phyloP scores from a whole-genome alignment of 2,329 filamentous ascomycete genomes.

The Ceratocystis diversiconidia region DNA sequence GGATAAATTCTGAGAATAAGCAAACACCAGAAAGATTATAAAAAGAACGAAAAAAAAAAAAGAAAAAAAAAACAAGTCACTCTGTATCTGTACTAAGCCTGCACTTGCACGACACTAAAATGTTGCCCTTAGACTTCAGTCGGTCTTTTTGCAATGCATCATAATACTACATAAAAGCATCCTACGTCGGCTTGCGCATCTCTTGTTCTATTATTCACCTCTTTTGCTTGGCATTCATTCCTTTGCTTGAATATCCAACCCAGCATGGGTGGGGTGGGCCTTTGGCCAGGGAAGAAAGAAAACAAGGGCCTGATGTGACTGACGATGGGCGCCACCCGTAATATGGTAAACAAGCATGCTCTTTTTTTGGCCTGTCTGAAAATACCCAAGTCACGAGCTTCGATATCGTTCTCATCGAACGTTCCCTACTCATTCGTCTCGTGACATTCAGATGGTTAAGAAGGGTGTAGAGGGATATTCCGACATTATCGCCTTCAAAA shows the following conservation, averaged over 20 bases:
- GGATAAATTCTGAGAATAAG: too few species aligned
- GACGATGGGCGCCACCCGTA: not conserved
- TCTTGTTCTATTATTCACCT: conserved; percentile 3
- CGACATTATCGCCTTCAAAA: not conserved
- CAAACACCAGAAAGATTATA: not conserved
- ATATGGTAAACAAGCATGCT: not conserved
- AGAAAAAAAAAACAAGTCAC: not conserved
- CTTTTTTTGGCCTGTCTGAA: not conserved
- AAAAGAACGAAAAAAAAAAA: not conserved
- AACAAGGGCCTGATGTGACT: not conserved
- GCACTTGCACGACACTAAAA: not conserved
- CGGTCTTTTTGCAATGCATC: conserved; percentile 1
- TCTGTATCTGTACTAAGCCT: not conserved
- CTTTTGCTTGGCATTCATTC: not conserved
- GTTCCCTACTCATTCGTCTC: not conserved
- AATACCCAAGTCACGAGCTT: not conserved
- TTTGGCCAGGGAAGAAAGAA: not conserved
- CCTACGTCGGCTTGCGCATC: not conserved
- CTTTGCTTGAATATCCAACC: not conserved
- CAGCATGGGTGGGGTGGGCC: not conserved
- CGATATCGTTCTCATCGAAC: not conserved
- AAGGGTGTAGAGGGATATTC: not conserved
- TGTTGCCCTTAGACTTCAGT: conserved; percentile 8
- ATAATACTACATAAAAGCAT: not conserved
- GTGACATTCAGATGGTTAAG: not conserved